phyloP scores from a whole-genome alignment of 257 asterid genomes.

The Leonotis leonurus region DNA sequence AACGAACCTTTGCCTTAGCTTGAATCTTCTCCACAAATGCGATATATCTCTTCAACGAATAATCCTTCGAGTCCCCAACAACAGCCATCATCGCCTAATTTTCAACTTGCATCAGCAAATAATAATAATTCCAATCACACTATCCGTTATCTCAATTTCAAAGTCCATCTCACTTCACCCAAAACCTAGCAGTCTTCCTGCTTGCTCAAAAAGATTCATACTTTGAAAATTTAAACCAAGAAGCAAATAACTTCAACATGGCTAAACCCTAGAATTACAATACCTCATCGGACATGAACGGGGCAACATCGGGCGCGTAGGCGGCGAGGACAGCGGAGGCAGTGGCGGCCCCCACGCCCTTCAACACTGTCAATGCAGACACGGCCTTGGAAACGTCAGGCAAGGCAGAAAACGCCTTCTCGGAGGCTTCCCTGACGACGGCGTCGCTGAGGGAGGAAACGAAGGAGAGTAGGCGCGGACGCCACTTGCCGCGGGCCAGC shows the following conservation, averaged over 20 bases:
- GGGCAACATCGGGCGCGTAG: constrained; percentile 67
- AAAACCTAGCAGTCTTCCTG: not conserved
- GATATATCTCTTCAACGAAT: constrained; percentile 62
- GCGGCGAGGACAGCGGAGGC: constrained; percentile 92
- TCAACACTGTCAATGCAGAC: constrained; percentile 53
- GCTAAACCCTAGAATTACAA: not conserved
- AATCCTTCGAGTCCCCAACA: constrained; percentile 66
- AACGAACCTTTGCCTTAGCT: constrained; percentile 58
- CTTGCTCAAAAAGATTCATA: not conserved
- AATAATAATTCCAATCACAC: not conserved
- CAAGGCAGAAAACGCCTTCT: constrained; percentile 56
- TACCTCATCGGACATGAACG: constrained; percentile 95
- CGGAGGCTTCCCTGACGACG: constrained; percentile 57
- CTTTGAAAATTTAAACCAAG: too few species aligned
- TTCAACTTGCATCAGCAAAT: not conserved
- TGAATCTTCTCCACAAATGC: constrained; percentile 58
- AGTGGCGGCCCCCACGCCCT: constrained; percentile 95
- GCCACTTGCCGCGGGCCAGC: constrained; percentile 81
- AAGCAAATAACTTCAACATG: not conserved
- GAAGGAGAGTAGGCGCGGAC: constrained; percentile 72
- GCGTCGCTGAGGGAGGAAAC: constrained; percentile 52
- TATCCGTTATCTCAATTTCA: not conserved
- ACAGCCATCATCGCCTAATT: constrained; percentile 68
- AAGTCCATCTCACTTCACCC: not conserved
- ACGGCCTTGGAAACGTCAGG: constrained; percentile 67